Conservation (phyloP, 2,329 filamentous ascomycete genomes). For the Sporothrix mexicana region DNA sequence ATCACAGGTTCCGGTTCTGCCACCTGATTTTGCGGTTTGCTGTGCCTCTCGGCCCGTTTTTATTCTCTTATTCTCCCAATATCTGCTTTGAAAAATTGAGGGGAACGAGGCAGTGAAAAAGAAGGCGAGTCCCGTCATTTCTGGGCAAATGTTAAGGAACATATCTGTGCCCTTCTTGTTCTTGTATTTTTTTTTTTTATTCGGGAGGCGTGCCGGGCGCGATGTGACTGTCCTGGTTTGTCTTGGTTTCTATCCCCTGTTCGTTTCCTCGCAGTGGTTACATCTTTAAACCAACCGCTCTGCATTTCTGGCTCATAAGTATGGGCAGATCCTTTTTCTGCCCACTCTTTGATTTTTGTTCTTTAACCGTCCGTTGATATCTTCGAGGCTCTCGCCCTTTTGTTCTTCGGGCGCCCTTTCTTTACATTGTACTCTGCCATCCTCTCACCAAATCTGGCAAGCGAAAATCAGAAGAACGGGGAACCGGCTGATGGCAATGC, state of each 20-base stretch:
- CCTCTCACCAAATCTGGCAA: background rate
- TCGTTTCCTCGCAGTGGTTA: background rate
- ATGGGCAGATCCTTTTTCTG: background rate
- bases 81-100: background rate
- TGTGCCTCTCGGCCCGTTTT: background rate
- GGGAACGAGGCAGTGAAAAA: background rate
- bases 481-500: background rate
- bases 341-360: background rate
- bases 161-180: background rate
- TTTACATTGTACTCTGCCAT: too few species aligned
- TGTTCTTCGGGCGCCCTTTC: too few species aligned
- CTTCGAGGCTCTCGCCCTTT: too few species aligned
- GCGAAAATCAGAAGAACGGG: background rate
- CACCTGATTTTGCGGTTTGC: background rate
- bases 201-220: conserved; percentile 4
- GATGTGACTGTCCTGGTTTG: background rate
- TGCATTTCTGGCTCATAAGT: background rate
- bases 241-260: background rate
- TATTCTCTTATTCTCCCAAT: background rate
- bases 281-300: background rate
- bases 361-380: background rate
- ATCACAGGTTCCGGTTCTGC: too few species aligned
- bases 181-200: background rate
- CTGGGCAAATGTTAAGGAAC: background rate
- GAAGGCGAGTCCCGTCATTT: background rate